Percentiles rank a stretch among this genome's conserved stretches.
Evolutionary conservation across 1,284 basidiomycete genomes (phyloP).

Genomic region (Ceraceosorus guamensis): DNA sequence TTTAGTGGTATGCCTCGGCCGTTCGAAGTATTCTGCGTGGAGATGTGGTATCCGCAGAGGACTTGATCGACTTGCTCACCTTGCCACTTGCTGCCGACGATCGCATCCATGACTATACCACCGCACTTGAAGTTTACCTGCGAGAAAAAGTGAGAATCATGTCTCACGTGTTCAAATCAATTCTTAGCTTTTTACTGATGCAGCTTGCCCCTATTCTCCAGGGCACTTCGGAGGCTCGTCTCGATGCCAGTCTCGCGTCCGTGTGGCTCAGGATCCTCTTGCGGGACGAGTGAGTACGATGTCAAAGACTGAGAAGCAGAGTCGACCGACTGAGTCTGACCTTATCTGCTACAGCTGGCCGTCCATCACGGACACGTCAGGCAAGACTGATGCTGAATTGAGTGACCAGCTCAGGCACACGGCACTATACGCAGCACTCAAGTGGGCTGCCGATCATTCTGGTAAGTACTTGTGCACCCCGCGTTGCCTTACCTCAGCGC

Average conservation of each 20-base stretch:
- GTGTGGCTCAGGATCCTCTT: conserved; percentile 81
- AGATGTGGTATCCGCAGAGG: conserved; percentile 50
- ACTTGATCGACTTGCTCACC: conserved; percentile 54
- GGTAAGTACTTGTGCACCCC: not conserved
- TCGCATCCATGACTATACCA: conserved; percentile 49
- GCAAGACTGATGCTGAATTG: conserved; percentile 22
- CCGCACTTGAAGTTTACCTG: conserved; percentile 52
- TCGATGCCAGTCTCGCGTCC: conserved; percentile 53
- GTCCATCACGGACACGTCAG: conserved; percentile 21
- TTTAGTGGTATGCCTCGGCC: too few species aligned
- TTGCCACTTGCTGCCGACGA: conserved; percentile 52
- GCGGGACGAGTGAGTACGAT: conserved; percentile 59
- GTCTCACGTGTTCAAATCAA: not conserved
- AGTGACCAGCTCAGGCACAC: conserved; percentile 16
- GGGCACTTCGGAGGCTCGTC: conserved; percentile 63
- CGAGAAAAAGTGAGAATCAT: conserved; percentile 43
- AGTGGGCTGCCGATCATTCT: conserved; percentile 1
- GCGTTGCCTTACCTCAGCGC: too few species aligned
- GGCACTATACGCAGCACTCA: conserved; percentile 16
- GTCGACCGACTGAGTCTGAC: not conserved
- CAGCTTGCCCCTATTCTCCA: conserved; percentile 39
- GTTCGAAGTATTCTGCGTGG: conserved; percentile 41
- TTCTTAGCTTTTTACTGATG: not conserved
- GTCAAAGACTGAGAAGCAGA: too few species aligned
- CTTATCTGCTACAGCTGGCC: conserved; percentile 15